Conservation (phyloP, 1,284 basidiomycete species). For the Cryptococcus sp. region DNA sequence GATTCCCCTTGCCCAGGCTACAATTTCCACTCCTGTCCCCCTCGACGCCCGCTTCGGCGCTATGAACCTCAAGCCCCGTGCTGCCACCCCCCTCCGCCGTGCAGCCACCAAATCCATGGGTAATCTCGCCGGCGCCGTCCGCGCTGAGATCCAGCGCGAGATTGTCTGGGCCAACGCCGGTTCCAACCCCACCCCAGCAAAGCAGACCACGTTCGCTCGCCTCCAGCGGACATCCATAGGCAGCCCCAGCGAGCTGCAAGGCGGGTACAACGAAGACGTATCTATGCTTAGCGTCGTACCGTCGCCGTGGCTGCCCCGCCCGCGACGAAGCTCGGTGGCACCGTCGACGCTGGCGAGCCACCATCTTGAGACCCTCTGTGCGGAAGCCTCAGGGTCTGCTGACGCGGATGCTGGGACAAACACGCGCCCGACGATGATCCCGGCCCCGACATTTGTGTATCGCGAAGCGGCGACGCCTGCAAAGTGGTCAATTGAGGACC, state of each 20-base stretch:
- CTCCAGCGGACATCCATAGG: constrained; percentile 37
- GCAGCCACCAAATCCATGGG: constrained; percentile 44
- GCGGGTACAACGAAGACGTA: constrained; percentile 36
- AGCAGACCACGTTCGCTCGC: constrained; percentile 17
- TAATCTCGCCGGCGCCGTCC: constrained; percentile 36
- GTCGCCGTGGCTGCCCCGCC: constrained; percentile 28
- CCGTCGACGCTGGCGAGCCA: constrained; percentile 8
- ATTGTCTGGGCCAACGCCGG: not conserved
- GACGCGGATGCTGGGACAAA: not conserved
- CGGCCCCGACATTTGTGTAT: constrained; percentile 33
- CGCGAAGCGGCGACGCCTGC: constrained; percentile 44
- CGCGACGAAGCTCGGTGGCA: constrained; percentile 25
- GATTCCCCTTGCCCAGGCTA: constrained; percentile 28
- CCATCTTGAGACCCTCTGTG: no score
- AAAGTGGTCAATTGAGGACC: constrained; percentile 43
- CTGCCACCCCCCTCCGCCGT: constrained; percentile 27
- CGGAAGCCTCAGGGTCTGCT: not conserved
- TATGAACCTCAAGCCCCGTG: constrained; percentile 13
- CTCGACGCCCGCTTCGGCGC: constrained; percentile 12
- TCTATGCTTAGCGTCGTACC: constrained; percentile 38
- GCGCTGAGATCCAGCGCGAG: constrained; percentile 9
- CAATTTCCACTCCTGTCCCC: constrained; percentile 19
- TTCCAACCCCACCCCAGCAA: constrained; percentile 26
- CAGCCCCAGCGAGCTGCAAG: constrained; percentile 36
- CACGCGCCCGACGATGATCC: constrained; percentile 31